Percentiles rank a stretch among this genome's conserved stretches.
Conservation (phyloP, 352 stramenopile species). For the Globisporangium canariense region DNA sequence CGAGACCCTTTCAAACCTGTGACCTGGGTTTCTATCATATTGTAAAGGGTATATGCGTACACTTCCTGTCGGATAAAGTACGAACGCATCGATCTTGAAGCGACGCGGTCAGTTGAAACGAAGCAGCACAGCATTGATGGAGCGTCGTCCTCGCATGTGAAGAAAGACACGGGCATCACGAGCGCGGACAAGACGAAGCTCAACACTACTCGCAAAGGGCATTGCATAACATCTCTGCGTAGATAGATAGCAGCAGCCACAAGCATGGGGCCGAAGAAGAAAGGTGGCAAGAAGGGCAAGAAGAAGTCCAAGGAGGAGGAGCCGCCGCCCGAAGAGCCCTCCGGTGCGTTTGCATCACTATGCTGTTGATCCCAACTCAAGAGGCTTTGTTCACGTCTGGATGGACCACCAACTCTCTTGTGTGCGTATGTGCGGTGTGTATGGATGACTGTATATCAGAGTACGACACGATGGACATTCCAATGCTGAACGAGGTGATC, state of each 20-base stretch:
- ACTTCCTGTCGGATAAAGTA: not conserved
- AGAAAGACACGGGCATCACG: not conserved
- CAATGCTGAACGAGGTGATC: slow-evolving; percentile 92
- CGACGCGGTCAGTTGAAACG: not conserved
- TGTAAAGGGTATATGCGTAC: not conserved
- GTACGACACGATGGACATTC: slow-evolving; percentile 91
- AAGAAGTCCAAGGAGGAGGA: slow-evolving; percentile 71
- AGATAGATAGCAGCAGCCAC: not conserved
- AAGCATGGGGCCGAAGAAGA: slow-evolving; percentile 74
- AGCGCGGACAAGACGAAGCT: not conserved
- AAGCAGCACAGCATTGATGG: not conserved
- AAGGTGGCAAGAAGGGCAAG: slow-evolving; percentile 57
- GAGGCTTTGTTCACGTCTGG: not conserved
- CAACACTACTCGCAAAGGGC: not conserved
- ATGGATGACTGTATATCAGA: slow-evolving; percentile 31
- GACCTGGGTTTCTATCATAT: not conserved
- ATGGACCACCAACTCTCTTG: not conserved
- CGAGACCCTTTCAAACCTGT: not conserved
- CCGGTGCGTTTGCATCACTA: slow-evolving; percentile 28
- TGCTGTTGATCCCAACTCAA: not conserved
- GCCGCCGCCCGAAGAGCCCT: slow-evolving; percentile 62
- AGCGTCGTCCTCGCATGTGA: not conserved
- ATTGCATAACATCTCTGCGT: not conserved
- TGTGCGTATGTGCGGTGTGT: not conserved
- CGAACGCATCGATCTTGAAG: not conserved